Evolutionary conservation across 805 yeast genomes (phyloP), one percentile per base, ranked within the genome.

Genomic region (Myxozyma udenii): DNA sequence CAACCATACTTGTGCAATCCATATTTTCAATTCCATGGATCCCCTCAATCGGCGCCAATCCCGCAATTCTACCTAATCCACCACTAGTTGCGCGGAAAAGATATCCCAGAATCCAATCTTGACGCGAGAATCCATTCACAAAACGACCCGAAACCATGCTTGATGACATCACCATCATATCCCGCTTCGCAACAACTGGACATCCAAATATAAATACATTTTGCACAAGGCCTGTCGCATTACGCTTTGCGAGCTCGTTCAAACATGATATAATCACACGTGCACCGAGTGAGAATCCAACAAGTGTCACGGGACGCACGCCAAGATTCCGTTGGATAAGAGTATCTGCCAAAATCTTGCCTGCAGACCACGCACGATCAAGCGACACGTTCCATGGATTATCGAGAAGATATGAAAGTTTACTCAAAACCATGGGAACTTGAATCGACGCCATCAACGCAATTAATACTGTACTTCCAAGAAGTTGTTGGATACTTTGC

Each of bases 361-460:
- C 98, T 0, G 97, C 95, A 39, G 89, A 78, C 98, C 97, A 91
- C 0, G 98, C 98, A 53, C 98, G 77, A 68, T 91, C 98, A 52
- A 93, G 73, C 0, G 98, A 90, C 3, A 93, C 98, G 64, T 85
- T 91, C 98, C 98, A 93, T 0, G 98, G 98, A 63, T 93, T 93
- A 64, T 93, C 98, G 24, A 93, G 75, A 25, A 93, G 70, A 61
- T 93, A 93, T 2, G 95, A 85, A 38, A 93, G 73, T 63, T 93
- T 93, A 0, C 97, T 81, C 35, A 93, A 74, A 60, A 85, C 84
- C 90, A 93, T 84, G 0, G 98, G 98, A 55, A 87, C 73, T 66
- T 91, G 98, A 44, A 93, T 75, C 1, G 97, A 90, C 14, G 96
- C 79, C 95, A 93, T 88, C 55, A 93, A 76, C 0, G 95, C 91